A percentile compares a stretch with the other conserved stretches of the same genome.
Evolutionary conservation across 805 yeast species (phyloP).

Genomic region (Ogataea minuta): DNA sequence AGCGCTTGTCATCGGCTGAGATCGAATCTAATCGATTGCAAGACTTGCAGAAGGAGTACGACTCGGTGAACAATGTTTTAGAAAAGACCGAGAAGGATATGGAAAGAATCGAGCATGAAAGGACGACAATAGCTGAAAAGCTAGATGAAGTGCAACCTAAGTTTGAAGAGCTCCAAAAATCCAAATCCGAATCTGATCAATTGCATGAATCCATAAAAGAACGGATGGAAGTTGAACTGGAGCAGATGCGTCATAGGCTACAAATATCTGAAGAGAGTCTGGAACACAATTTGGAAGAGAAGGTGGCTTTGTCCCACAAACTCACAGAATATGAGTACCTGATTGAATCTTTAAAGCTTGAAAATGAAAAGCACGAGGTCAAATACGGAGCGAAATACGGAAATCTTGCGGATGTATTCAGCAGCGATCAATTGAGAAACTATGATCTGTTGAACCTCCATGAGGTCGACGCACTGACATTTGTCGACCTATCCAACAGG

Average conservation of each 20-base stretch:
- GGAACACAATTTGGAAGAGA: conserved; percentile 1
- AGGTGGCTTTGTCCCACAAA: neutral
- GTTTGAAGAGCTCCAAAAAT: neutral
- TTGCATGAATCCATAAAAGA: neutral
- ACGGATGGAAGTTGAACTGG: neutral
- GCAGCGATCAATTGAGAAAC: conserved; percentile 5
- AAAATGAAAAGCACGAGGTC: conserved; percentile 1
- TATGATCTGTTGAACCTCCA: conserved; percentile 12
- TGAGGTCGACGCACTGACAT: conserved; percentile 11
- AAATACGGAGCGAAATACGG: conserved; percentile 12
- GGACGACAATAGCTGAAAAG: neutral
- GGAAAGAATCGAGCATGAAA: too few species aligned
- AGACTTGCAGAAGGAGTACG: too few species aligned
- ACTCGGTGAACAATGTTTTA: too few species aligned
- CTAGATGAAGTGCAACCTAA: neutral
- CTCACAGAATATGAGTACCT: conserved; percentile 5
- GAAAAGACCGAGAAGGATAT: too few species aligned
- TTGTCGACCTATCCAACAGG: conserved; percentile 17
- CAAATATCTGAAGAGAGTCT: neutral
- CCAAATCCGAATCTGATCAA: neutral
- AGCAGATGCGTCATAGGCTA: neutral
- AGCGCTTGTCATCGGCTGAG: too few species aligned
- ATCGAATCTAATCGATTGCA: too few species aligned
- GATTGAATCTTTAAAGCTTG: conserved; percentile 6
- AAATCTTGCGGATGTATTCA: conserved; percentile 2